These are phyloP conservation scores for Ophiostoma perfectum DNA, from an alignment of 2,329 filamentous ascomycete genomes.

Conservation along the genomic window DNA sequence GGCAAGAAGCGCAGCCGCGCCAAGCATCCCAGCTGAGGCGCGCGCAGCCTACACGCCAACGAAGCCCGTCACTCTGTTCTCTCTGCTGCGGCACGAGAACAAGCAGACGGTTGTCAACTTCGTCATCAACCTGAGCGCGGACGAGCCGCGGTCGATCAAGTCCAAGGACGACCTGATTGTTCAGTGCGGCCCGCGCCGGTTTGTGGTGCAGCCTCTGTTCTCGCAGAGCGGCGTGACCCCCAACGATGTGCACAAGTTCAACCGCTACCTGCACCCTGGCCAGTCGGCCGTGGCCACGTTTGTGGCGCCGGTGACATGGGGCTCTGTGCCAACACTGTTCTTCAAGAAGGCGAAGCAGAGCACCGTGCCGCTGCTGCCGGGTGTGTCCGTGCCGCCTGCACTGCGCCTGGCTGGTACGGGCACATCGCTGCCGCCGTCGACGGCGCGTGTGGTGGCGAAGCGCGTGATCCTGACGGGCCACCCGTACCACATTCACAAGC, in stretches of 20 bases:
- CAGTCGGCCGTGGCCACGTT: constrained; percentile 85
- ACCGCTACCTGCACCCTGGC: constrained; percentile 84
- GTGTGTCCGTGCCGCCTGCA: constrained; percentile 35
- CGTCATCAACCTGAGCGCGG: constrained; percentile 77
- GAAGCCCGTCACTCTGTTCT: constrained; percentile 69
- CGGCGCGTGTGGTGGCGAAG: constrained; percentile 79
- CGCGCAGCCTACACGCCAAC: constrained; percentile 47
- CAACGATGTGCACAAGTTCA: constrained; percentile 97
- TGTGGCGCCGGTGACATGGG: constrained; percentile 87
- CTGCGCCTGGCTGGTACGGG: constrained; percentile 79
- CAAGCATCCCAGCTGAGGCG: constrained; percentile 34
- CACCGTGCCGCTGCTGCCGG: constrained; percentile 33
- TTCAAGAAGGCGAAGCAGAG: constrained; percentile 55
- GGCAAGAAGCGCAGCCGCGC: constrained; percentile 11
- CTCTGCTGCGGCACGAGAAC: constrained; percentile 87
- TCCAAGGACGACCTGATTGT: constrained; percentile 88
- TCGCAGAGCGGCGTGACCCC: constrained; percentile 84
- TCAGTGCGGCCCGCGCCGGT: constrained; percentile 82
- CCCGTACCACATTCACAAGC: constrained; percentile 98
- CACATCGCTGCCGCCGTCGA: constrained; percentile 74
- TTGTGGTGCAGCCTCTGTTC: constrained; percentile 85
- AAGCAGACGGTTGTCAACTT: constrained; percentile 89
- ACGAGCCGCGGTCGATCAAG: constrained; percentile 70
- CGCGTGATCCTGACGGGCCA: constrained; percentile 90
- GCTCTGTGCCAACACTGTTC: constrained; percentile 81